phyloP scores from a whole-genome alignment of 176 grass and related monocot genomes.

The Tuctoria greenei region DNA sequence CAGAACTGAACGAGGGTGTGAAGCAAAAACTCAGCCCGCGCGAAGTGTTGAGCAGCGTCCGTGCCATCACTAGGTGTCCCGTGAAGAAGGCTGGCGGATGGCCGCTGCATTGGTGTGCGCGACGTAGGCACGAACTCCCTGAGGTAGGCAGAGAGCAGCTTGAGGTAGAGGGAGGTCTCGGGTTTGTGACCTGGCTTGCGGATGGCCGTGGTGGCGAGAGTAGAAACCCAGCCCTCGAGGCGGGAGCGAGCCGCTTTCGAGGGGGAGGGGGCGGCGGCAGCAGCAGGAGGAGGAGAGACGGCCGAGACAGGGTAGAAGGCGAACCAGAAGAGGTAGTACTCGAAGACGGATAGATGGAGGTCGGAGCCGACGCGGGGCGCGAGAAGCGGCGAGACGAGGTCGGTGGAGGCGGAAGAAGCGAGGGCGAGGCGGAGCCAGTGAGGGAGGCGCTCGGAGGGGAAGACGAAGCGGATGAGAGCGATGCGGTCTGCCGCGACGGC shows the following conservation, averaged over 20 bases:
- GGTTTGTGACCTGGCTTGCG: constrained; percentile 47
- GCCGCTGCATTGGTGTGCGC: not conserved
- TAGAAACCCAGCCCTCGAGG: constrained; percentile 71
- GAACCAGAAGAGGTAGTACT: constrained; percentile 99
- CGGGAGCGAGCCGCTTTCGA: constrained; percentile 35
- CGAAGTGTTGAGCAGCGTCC: not conserved
- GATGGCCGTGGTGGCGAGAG: constrained; percentile 40
- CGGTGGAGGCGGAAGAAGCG: constrained; percentile 18
- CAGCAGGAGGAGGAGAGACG: not conserved
- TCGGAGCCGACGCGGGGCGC: constrained; percentile 50
- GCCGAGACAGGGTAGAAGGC: constrained; percentile 71
- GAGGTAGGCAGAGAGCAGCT: constrained; percentile 71
- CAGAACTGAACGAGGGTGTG: constrained; percentile 82
- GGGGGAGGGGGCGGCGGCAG: not conserved
- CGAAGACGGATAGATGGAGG: constrained; percentile 72
- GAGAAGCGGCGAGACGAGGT: constrained; percentile 58
- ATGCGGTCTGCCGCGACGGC: constrained; percentile 55
- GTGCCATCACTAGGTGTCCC: not conserved
- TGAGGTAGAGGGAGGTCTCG: constrained; percentile 61
- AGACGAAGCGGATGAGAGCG: constrained; percentile 63
- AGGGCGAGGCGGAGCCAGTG: constrained; percentile 66
- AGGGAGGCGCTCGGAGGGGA: constrained; percentile 80
- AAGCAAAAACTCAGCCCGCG: constrained; percentile 33
- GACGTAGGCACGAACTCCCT: constrained; percentile 50
- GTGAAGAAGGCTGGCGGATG: not conserved